Base-by-base conservation (phyloP, 1,284 basidiomycete species). In the Ustilago hordei region DNA sequence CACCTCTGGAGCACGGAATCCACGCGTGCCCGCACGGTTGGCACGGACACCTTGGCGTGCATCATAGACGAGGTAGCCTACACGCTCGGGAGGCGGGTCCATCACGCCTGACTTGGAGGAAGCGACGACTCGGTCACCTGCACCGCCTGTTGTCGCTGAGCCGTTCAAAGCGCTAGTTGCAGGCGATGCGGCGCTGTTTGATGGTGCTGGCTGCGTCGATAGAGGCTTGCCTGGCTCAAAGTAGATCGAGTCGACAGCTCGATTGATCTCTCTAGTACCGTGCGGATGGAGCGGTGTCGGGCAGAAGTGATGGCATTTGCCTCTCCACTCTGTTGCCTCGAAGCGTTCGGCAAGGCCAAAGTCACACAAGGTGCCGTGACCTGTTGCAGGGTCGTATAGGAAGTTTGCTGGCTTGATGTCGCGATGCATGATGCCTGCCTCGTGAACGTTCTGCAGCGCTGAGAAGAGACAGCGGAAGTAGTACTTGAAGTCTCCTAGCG, bases 351-450 rank as follows among this genome's bases (percentile, higher is more conserved):
- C 84, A 2, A 99, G 89, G 28, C 96, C 96, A 87, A 98, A 98
- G 87, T 99, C 96, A 79, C 95, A 96, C 9, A 99, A 88, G 0
- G 93, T 93, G 11, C 97, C 96, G 7, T 91, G 88, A 2, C 93
- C 92, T 4, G 91, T 92, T 52, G 90, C 90, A 36, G 94, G 92
- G 86, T 99, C 94, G 86, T 93, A 99, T 38, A 99, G 89, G 84
- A 99, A 99, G 87, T 99, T 99, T 71, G 96, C 96, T 17, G 96
- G 97, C 85, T 99, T 99, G 82, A 99, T 94, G 86, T 99, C 96
- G 41, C 96, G 93, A 87, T 99, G 96, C 57, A 99, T 93, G 82
- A 99, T 93, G 8, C 90, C 91, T 56, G 93, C 89, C n/a, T 91
- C 88, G 85, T 99, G 97, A 28, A 94, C 92, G 80, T 96, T 95